Evolutionary conservation across 2,329 filamentous ascomycete genomes (phyloP), one percentile per base, ranked within the genome.

Genomic region (Calonectria pauciramosa): DNA sequence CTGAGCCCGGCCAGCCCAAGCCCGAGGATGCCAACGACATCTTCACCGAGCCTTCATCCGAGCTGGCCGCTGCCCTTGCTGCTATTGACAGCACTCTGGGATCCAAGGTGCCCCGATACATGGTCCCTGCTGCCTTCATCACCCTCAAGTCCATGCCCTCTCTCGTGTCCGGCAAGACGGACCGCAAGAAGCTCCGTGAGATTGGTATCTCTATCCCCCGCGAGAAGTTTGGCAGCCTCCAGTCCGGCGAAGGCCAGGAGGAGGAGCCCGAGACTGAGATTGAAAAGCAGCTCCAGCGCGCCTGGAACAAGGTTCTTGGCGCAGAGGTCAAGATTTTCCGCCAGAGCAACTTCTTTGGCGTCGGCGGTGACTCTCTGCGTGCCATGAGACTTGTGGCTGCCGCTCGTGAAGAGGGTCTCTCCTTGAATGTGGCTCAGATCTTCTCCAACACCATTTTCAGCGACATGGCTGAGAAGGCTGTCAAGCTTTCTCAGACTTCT

Each of bases 301-400:
- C 86, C 16, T 89, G 87, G 87, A 66, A 73, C 41, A 82, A 82
- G 63, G 80, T 88, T 1, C 82, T 88, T 1, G 85, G 84, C 4
- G 72, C 78, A 0, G 83, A 85, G 11, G 71, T 80, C 20, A 81
- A 84, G 7, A 75, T 87, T 14, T 83, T 83, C 18, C 80, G 83
- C 2, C 80, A 84, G 10, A 86, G 87, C 77, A 86, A 85, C 80
- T 90, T 90, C 82, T 87, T 89, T 78, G 83, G 82, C 1, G 82
- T 89, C 0, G 88, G 88, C 0, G 88, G 89, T 9, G 89, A 90
- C 80, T 90, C 89, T 0, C 83, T 90, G 2, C 83, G 85, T n/a
- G 88, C 88, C 2, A 90, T 90, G 89, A 87, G 83, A 68, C 83
- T 90, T 4, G 87, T 89, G 1, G 84, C 87, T 1, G 83, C 85